Conservation (phyloP, 1,284 basidiomycete species). For the Lentinus polychrous region DNA sequence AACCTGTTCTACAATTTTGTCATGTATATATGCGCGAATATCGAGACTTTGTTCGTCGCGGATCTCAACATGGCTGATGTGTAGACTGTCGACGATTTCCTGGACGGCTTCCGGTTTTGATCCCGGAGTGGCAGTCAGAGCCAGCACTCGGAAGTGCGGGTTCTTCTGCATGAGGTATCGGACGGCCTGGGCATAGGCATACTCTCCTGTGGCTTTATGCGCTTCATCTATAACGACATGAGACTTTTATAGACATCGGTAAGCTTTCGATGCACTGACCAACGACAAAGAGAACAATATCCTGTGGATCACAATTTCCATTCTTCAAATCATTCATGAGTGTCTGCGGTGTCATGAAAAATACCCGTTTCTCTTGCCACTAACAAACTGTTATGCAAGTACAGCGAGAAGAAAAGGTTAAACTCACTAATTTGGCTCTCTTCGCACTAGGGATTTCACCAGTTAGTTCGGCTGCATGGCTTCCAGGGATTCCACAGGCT, state of each 20-base stretch:
- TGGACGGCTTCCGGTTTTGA: conserved; percentile 84
- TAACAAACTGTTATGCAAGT: conserved; percentile 22
- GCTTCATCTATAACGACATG: conserved; percentile 88
- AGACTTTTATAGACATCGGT: no score
- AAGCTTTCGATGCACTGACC: conserved; percentile 35
- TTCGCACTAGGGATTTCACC: conserved; percentile 53
- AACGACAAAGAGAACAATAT: conserved; percentile 79
- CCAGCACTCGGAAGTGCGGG: conserved; percentile 88
- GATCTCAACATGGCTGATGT: conserved; percentile 95
- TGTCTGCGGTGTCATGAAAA: conserved; percentile 98
- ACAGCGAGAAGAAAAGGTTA: neutral
- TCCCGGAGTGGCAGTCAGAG: conserved; percentile 94
- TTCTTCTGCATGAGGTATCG: conserved; percentile 91
- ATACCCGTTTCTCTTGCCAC: conserved; percentile 86
- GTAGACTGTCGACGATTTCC: conserved; percentile 87
- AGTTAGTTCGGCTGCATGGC: conserved; percentile 83
- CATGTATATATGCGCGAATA: conserved; percentile 80
- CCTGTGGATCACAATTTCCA: conserved; percentile 70
- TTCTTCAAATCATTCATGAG: conserved; percentile 82
- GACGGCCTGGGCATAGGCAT: conserved; percentile 88
- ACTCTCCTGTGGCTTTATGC: conserved; percentile 89
- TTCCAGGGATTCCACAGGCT: conserved; percentile 89
- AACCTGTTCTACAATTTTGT: conserved; percentile 76
- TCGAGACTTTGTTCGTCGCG: conserved; percentile 90
- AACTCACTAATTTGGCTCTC: conserved; percentile 58